phyloP scores from a whole-genome alignment of 306 rosid species.

The Prunus campanulata region DNA sequence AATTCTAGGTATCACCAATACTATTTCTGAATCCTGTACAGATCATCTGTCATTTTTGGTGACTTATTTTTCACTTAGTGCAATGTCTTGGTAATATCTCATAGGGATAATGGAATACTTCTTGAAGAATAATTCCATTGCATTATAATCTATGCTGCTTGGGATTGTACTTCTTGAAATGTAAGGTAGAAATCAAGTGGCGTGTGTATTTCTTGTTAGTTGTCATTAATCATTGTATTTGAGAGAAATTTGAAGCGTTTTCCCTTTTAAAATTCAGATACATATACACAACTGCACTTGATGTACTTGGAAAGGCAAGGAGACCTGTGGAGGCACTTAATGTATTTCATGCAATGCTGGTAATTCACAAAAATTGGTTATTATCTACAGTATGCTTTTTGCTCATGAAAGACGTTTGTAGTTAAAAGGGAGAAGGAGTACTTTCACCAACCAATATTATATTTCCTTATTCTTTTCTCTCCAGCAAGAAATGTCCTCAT shows the following conservation, averaged over 20 bases:
- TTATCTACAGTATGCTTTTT: constrained; percentile 21
- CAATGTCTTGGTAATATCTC: neutral
- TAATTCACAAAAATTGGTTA: constrained; percentile 18
- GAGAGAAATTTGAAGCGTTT: constrained; percentile 6
- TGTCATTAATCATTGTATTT: neutral
- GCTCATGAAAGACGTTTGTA: constrained; percentile 11
- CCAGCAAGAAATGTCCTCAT: constrained; percentile 88
- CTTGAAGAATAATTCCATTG: neutral
- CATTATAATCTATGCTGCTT: neutral
- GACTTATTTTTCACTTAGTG: neutral
- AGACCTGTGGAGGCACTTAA: constrained; percentile 94
- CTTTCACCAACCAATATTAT: constrained; percentile 17
- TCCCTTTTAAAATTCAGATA: constrained; percentile 40
- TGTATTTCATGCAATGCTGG: constrained; percentile 82
- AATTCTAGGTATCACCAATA: neutral
- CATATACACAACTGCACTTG: constrained; percentile 79
- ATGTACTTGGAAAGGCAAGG: constrained; percentile 86
- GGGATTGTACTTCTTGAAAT: neutral
- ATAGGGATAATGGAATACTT: neutral
- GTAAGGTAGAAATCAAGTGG: neutral
- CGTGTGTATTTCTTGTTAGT: neutral
- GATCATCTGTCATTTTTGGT: neutral
- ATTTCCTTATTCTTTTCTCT: constrained; percentile 31
- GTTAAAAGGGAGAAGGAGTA: constrained; percentile 14
- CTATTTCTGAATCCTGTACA: neutral